Percentiles rank a stretch among this genome's conserved stretches.
Evolutionary conservation across 345 rosid genomes (phyloP).

Genomic region (Cardamine chenopodiifolia): DNA sequence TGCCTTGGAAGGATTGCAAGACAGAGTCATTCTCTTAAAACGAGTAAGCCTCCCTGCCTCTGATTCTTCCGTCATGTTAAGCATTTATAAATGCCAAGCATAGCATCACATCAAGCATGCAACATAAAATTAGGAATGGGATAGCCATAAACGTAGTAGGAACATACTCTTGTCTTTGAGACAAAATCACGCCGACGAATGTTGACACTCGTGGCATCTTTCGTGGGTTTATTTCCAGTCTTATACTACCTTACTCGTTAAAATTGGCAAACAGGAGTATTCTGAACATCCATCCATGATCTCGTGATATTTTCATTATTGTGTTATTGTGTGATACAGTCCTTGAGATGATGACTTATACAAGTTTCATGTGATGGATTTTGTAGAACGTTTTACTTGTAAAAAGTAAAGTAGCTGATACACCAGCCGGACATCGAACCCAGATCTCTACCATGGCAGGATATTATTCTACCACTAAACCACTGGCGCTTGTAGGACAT

Average conservation of each 20-base stretch:
- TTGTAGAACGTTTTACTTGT: background rate
- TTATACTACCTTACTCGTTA: conserved; percentile 83
- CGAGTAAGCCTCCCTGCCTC: conserved; percentile 57
- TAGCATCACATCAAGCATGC: background rate
- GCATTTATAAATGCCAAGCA: no score
- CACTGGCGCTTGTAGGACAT: conserved; percentile 36
- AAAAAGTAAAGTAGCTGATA: no score
- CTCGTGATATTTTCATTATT: conserved; percentile 14
- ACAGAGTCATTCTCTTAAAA: conserved; percentile 81
- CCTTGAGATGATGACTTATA: background rate
- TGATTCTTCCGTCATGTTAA: background rate
- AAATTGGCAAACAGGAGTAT: conserved; percentile 16
- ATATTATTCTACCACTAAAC: conserved; percentile 66
- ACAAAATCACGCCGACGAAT: conserved; percentile 92
- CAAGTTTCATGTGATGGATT: conserved; percentile 10
- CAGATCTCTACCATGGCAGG: conserved; percentile 88
- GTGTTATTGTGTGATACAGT: conserved; percentile 28
- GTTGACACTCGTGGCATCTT: conserved; percentile 83
- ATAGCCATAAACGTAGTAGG: no score
- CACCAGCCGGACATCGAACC: conserved; percentile 89
- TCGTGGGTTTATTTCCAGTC: conserved; percentile 77
- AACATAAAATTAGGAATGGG: background rate
- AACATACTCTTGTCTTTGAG: no score
- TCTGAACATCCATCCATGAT: conserved; percentile 19
- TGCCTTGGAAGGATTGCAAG: conserved; percentile 94